Evolutionary conservation across 176 grass and related monocot genomes (phyloP).

Genomic region (Eleusine coracana): DNA sequence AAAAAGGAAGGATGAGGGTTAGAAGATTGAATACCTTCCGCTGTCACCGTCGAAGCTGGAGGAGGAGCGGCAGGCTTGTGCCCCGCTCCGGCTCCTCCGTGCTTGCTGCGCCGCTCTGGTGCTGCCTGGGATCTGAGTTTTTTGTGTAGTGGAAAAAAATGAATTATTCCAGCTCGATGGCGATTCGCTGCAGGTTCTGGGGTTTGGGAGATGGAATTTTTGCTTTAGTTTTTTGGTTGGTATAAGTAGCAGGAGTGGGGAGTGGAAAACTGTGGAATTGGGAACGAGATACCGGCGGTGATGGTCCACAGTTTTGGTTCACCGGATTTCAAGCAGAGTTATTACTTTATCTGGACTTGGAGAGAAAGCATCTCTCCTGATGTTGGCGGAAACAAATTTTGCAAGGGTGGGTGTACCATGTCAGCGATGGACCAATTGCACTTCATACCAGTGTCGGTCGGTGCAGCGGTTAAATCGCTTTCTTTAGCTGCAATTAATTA

Average conservation of each 20-base stretch:
- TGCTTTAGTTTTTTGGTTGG: neutral
- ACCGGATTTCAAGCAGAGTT: slow-evolving; percentile 28
- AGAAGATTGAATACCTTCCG: neutral
- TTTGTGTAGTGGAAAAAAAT: neutral
- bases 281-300: slow-evolving; percentile 42
- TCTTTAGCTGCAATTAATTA: too few species aligned
- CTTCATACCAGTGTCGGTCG: neutral
- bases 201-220: slow-evolving; percentile 11
- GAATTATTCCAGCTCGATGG: neutral
- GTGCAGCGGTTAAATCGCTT: neutral
- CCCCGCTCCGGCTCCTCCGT: too few species aligned
- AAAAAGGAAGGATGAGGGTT: neutral
- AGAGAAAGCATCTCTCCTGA: slow-evolving; percentile 6
- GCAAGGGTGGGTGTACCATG: slow-evolving; percentile 25
- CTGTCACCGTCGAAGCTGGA: neutral
- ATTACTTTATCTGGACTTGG: neutral
- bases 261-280: slow-evolving; percentile 49
- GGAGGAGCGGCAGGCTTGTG: too few species aligned
- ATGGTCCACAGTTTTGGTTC: slow-evolving; percentile 52
- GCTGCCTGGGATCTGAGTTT: neutral
- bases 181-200: neutral
- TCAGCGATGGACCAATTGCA: slow-evolving; percentile 2
- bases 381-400: neutral
- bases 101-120: too few species aligned
- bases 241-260: slow-evolving; percentile 32